Evolutionary conservation across 179 eudicot species (phyloP), one percentile per base, ranked within the genome.

Genomic region (Camellia oleifera): DNA sequence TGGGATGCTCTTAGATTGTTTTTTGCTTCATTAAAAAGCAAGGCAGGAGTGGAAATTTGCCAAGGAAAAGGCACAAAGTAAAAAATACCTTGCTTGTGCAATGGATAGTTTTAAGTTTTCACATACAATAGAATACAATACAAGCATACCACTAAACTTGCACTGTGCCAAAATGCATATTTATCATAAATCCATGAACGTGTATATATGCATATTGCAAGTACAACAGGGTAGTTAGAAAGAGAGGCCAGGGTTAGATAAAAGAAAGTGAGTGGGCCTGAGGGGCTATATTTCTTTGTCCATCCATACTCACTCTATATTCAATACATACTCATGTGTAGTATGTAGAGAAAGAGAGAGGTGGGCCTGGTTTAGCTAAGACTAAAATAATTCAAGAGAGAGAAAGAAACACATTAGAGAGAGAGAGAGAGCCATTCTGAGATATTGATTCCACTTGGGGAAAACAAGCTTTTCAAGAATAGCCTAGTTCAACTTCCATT

Each of bases 401-500:
- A 3, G 54, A 44, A n/a, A 14, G 56, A 11, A 50, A 14, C 48
- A 4, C 9, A 0, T 32, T 32, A 20, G 58, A 58, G 69, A 50
- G 74, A 44, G 32, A 69, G 75, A 12, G 68, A 11, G 61, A 11
- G 11, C 81, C 72, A n/a, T 54, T 0, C 23, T 44, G 23, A 66
- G 18, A 74, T 44, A 67, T 69, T 66, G 78, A 5, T 75, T 75
- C 83, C 79, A 68, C 69, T 65, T 68, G 69, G 68, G 83, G 75
- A 26, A 73, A 80, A 65, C 65, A 8, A 48, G 13, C 58, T 72
- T 12, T 71, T 26, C 26, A 32, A 42, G 40, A 14, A 32, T 14
- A 71, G 68, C 76, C 73, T 80, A 72, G 77, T 74, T 65, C 56
- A 73, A 74, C 82, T 80, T 65, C 82, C 72, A 64, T 73, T 80